Conservation (phyloP, 768 basidiomycete species). For the Lentinula lateritia region DNA sequence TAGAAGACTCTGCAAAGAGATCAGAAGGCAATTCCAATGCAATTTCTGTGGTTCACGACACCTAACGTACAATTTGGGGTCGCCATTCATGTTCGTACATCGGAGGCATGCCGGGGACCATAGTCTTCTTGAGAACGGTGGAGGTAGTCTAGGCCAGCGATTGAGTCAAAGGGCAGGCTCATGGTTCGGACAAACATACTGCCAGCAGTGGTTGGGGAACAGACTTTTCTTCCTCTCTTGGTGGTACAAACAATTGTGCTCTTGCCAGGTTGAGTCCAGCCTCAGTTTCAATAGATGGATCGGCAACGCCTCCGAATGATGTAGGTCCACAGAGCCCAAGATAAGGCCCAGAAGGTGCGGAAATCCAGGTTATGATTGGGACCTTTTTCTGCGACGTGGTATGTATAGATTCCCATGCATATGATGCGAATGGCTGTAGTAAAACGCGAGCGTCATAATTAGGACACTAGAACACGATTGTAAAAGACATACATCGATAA, state of each 20-base stretch:
- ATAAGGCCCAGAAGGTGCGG: neutral
- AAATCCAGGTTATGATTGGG: neutral
- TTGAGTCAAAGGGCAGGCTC: neutral
- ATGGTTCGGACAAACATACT: too few species aligned
- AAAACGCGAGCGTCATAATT: neutral
- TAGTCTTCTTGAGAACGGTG: neutral
- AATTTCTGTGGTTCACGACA: too few species aligned
- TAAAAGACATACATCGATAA: neutral
- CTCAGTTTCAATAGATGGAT: neutral
- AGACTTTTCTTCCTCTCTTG: neutral
- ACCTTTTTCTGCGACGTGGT: neutral
- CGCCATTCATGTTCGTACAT: neutral
- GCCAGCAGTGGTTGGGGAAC: neutral
- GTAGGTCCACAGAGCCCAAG: neutral
- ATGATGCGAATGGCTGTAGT: neutral
- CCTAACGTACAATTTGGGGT: neutral
- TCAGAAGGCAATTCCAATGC: neutral
- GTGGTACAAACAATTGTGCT: neutral
- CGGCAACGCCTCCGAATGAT: neutral
- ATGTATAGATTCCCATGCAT: neutral
- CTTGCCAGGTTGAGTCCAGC: neutral
- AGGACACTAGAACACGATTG: neutral
- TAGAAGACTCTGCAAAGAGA: neutral
- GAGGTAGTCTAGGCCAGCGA: neutral
- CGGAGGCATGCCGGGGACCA: neutral